Conservation (phyloP, 805 yeast genomes). For the Wickerhamiella shivajii region DNA sequence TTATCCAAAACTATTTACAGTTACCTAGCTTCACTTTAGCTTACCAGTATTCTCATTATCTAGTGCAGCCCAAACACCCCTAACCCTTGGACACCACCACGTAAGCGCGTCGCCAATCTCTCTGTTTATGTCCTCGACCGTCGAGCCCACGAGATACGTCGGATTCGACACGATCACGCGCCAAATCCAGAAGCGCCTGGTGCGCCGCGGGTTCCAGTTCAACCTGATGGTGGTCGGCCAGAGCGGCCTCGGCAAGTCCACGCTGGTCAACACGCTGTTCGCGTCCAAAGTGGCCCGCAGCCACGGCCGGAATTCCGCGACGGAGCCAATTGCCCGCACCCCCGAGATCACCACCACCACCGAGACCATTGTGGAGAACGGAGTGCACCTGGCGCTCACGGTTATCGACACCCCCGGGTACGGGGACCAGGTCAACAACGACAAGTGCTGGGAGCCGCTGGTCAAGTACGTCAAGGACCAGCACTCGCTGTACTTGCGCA, state of each 20-base stretch:
- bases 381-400: slow-evolving; percentile 71
- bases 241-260: slow-evolving; percentile 90
- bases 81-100: background rate
- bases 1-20: too few species aligned
- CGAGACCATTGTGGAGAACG: slow-evolving; percentile 57
- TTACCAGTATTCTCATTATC: background rate
- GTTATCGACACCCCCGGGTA: slow-evolving; percentile 96
- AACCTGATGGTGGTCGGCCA: slow-evolving; percentile 85
- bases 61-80: background rate
- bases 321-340: slow-evolving; percentile 70
- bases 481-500: slow-evolving; percentile 78
- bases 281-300: slow-evolving; percentile 65
- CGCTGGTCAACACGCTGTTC: slow-evolving; percentile 80
- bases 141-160: slow-evolving; percentile 58
- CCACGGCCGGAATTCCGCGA: slow-evolving; percentile 51
- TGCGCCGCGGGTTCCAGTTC: slow-evolving; percentile 88
- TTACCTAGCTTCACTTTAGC: too few species aligned
- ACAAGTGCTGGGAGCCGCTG: slow-evolving; percentile 93
- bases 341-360: slow-evolving; percentile 49
- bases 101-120: slow-evolving; percentile 3
- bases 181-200: slow-evolving; percentile 82
- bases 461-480: slow-evolving; percentile 91
- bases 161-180: slow-evolving; percentile 94
- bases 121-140: background rate
- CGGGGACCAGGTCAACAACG: slow-evolving; percentile 93